Percentiles rank a stretch among this genome's conserved stretches.
Conservation (phyloP, 371 early-diverging fungal species). For the Mortierella sp. region DNA sequence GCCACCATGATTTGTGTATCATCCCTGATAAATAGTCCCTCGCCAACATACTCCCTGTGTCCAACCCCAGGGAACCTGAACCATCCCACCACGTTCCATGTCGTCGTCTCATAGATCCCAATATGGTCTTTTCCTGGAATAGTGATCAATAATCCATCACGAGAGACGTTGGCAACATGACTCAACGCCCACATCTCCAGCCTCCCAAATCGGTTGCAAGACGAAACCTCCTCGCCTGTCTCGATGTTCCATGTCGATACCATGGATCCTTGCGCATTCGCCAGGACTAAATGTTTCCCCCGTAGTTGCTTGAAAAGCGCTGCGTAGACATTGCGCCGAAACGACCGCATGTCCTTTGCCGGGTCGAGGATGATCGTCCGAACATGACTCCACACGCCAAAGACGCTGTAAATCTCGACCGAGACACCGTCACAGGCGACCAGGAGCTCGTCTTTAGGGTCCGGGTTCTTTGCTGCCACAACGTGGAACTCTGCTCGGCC, state of each 20-base stretch:
- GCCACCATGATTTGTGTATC: slow-evolving; percentile 2
- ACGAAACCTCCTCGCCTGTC: neutral
- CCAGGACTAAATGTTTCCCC: neutral
- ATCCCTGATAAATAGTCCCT: neutral
- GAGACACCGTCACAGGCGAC: neutral
- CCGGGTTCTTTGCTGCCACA: neutral
- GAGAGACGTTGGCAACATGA: slow-evolving; percentile 7
- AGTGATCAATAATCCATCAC: neutral
- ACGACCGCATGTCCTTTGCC: neutral
- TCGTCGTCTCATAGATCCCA: slow-evolving; percentile 6
- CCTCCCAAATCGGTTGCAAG: neutral
- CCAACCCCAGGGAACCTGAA: neutral
- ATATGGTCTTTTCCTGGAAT: slow-evolving; percentile 1
- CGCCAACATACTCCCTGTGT: neutral
- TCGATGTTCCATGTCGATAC: slow-evolving; percentile 10
- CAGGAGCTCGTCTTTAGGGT: neutral
- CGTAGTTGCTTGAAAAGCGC: slow-evolving; percentile 1
- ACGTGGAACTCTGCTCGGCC: slow-evolving; percentile 6
- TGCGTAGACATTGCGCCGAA: neutral
- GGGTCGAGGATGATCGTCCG: slow-evolving; percentile 5
- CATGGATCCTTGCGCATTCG: neutral
- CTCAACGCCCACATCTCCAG: slow-evolving; percentile 12
- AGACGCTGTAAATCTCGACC: slow-evolving; percentile 4
- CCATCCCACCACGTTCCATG: slow-evolving; percentile 1
- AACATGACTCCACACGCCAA: neutral